Percentiles rank a stretch among this genome's conserved stretches.
Evolutionary conservation across 2,329 filamentous ascomycete species (phyloP).

Genomic region (Diaporthe amygdali): DNA sequence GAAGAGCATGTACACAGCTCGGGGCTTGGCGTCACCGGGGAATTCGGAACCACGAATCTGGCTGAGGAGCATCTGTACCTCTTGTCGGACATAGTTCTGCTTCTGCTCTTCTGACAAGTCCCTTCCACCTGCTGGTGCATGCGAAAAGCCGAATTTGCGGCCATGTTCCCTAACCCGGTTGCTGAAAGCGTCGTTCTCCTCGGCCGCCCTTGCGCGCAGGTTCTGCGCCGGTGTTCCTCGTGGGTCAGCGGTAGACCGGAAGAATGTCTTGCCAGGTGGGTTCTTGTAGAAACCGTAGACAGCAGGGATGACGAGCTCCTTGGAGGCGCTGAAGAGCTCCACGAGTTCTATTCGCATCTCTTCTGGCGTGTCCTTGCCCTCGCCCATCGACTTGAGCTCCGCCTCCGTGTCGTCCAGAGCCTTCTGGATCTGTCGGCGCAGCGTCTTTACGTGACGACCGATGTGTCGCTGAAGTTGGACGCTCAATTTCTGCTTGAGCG

Average conservation of each 20-base stretch:
- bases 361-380: slow-evolving; percentile 55
- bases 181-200: slow-evolving; percentile 57
- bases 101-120: slow-evolving; percentile 39
- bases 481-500: slow-evolving; percentile 54
- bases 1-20: slow-evolving; percentile 59
- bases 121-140: slow-evolving; percentile 26
- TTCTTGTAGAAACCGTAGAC: slow-evolving; percentile 63
- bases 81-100: slow-evolving; percentile 51
- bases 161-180: slow-evolving; percentile 54
- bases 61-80: slow-evolving; percentile 54
- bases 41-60: slow-evolving; percentile 59
- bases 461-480: slow-evolving; percentile 57
- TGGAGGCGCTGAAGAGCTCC: slow-evolving; percentile 56
- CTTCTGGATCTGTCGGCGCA: slow-evolving; percentile 56
- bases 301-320: slow-evolving; percentile 58
- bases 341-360: slow-evolving; percentile 61
- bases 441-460: slow-evolving; percentile 55
- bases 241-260: slow-evolving; percentile 52
- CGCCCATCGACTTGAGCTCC: slow-evolving; percentile 55
- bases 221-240: slow-evolving; percentile 58
- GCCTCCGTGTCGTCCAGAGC: slow-evolving; percentile 53
- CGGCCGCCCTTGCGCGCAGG: slow-evolving; percentile 54
- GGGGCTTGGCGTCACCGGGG: slow-evolving; percentile 57
- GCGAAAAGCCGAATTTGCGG: slow-evolving; percentile 51
- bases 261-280: slow-evolving; percentile 56